Percentiles rank a stretch among this genome's conserved stretches.
Evolutionary conservation across 495 filamentous ascomycete genomes (phyloP).

Genomic region (Pseudomonodictys pantanalensis): DNA sequence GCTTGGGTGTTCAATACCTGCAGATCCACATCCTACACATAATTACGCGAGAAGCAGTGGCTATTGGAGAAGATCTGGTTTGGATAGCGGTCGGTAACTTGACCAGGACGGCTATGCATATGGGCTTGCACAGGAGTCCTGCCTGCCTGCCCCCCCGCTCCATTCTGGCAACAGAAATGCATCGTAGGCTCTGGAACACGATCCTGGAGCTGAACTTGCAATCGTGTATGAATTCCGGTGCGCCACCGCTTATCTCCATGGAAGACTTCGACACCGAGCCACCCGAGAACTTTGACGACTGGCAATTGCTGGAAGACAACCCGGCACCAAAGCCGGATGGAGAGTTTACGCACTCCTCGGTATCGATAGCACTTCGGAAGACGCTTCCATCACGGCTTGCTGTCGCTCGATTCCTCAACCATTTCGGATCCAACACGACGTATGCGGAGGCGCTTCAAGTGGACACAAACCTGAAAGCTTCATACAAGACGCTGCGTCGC

Average conservation of each 20-base stretch:
- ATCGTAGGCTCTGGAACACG: constrained; percentile 67
- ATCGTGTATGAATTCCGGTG: constrained; percentile 58
- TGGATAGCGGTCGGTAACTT: constrained; percentile 61
- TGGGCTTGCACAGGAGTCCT: constrained; percentile 63
- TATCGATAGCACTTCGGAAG: constrained; percentile 20
- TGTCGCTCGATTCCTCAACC: constrained; percentile 11
- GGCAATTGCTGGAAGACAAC: constrained; percentile 37
- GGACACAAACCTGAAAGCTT: constrained; percentile 37
- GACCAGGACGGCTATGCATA: constrained; percentile 57
- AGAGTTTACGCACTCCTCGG: constrained; percentile 8
- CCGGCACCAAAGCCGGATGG: constrained; percentile 38
- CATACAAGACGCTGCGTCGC: constrained; percentile 40
- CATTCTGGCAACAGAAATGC: constrained; percentile 58
- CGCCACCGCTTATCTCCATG: constrained; percentile 53
- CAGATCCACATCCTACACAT: constrained; percentile 60
- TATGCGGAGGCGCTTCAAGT: constrained; percentile 37
- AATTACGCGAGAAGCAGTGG: constrained; percentile 55
- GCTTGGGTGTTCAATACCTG: constrained; percentile 53
- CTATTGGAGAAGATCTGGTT: constrained; percentile 53
- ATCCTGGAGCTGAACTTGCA: constrained; percentile 62
- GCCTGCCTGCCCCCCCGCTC: constrained; percentile 44
- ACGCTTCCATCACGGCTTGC: constrained; percentile 16
- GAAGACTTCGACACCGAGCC: constrained; percentile 41
- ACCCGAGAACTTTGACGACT: constrained; percentile 50
- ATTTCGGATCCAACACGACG: constrained; percentile 8